These are phyloP conservation scores for Eucalyptus victrix DNA, from an alignment of 345 rosid genomes.

Conservation along the genomic window DNA sequence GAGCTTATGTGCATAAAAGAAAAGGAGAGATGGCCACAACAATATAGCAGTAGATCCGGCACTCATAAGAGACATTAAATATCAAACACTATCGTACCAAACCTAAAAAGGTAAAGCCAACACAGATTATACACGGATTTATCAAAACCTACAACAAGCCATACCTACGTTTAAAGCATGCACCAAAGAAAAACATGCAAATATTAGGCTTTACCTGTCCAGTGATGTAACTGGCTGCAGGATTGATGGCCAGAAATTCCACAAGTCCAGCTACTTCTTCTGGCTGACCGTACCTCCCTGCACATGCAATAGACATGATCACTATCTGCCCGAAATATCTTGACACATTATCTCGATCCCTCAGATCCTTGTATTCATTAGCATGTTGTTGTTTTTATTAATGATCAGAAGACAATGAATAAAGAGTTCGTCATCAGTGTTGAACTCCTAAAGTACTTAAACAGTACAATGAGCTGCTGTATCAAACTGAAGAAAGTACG, in stretches of 20 bases:
- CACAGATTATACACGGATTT: not conserved
- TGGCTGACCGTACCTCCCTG: constrained; percentile 96
- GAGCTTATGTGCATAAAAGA: not conserved
- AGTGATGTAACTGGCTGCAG: constrained; percentile 85
- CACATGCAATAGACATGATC: not conserved
- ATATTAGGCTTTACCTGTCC: constrained; percentile 56
- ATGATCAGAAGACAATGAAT: not conserved
- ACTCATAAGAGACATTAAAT: not conserved
- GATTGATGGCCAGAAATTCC: constrained; percentile 86
- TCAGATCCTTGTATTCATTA: not conserved
- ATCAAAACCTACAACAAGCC: not conserved
- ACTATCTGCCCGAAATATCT: not conserved
- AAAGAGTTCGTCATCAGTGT: not conserved
- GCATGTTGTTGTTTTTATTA: not conserved
- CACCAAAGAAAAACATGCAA: not conserved
- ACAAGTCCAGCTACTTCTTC: constrained; percentile 99
- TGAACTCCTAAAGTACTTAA: not conserved
- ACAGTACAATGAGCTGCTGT: not conserved
- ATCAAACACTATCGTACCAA: not conserved
- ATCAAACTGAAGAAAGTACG: not conserved
- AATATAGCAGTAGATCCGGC: not conserved
- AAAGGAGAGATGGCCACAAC: not conserved
- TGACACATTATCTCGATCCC: not conserved
- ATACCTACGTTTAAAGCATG: not conserved
- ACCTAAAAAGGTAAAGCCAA: not conserved